Percentiles rank a stretch among this genome's conserved stretches.
These are phyloP conservation scores for Chlorella sp. DNA, from an alignment of 139 green algal genomes.

Conservation along the genomic window DNA sequence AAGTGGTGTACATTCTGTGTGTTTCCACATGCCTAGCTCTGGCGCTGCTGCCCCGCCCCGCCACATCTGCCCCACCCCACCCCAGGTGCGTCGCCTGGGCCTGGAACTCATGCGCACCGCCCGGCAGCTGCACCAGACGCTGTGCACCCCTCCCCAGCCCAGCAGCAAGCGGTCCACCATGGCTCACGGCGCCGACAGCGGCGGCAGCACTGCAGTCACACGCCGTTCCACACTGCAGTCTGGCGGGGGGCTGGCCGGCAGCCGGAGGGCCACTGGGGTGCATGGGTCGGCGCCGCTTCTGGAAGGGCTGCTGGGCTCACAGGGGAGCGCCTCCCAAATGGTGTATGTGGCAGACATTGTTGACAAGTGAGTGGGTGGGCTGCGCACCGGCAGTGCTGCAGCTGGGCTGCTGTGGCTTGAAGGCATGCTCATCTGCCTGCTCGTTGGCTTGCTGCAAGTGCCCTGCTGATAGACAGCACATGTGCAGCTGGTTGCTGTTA, in stretches of 20 bases:
- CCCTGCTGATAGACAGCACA: too few species aligned
- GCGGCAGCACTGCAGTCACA: background rate
- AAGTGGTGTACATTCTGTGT: background rate
- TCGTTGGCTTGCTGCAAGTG: background rate
- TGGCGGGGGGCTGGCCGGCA: background rate
- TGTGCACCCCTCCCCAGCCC: conserved; percentile 22
- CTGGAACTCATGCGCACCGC: conserved; percentile 50
- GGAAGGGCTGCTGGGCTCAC: background rate
- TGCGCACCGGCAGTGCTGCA: background rate
- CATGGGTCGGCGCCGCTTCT: background rate
- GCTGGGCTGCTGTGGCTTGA: background rate
- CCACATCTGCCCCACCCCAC: too few species aligned
- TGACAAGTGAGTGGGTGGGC: background rate
- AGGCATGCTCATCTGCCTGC: background rate
- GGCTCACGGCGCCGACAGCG: background rate
- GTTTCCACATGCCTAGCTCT: background rate
- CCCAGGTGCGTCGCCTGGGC: conserved; percentile 55
- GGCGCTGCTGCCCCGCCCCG: background rate
- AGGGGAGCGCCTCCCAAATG: background rate
- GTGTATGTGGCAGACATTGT: conserved; percentile 31
- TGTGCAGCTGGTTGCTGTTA: too few species aligned
- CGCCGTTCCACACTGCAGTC: background rate
- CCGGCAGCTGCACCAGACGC: conserved; percentile 49
- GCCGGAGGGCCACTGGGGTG: background rate
- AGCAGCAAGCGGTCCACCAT: conserved; percentile 31